Percentiles rank a stretch among this genome's conserved stretches.
phyloP scores from a whole-genome alignment of 2,329 filamentous ascomycete species.

The Mollisiaceae sp. region DNA sequence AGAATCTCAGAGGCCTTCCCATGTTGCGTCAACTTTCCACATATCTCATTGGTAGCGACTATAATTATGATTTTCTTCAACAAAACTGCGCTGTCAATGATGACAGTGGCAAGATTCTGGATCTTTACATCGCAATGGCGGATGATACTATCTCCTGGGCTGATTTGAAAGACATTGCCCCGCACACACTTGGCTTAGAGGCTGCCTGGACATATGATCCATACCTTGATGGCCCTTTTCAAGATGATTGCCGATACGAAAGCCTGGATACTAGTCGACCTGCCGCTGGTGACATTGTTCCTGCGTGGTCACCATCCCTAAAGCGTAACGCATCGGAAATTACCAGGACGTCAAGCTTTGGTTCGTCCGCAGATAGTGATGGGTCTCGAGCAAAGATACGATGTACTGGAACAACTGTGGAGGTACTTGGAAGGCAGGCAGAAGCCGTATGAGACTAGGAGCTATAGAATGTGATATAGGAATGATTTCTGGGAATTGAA shows the following conservation, averaged over 20 bases:
- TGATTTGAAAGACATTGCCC: conserved; percentile 51
- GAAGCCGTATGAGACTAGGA: conserved; percentile 34
- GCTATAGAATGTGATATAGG: conserved; percentile 7
- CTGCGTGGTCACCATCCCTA: conserved; percentile 41
- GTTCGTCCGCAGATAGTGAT: conserved; percentile 44
- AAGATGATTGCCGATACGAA: conserved; percentile 32
- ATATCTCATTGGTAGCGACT: conserved; percentile 48
- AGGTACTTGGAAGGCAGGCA: conserved; percentile 36
- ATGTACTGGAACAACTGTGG: conserved; percentile 33
- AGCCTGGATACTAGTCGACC: conserved; percentile 34
- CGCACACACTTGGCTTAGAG: conserved; percentile 59
- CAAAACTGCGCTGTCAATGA: conserved; percentile 62
- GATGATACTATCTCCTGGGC: conserved; percentile 60
- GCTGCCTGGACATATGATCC: conserved; percentile 58
- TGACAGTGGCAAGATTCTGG: conserved; percentile 59
- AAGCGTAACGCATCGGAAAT: conserved; percentile 61
- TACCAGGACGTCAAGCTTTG: conserved; percentile 53
- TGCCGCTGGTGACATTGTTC: conserved; percentile 53
- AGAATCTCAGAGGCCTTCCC: conserved; percentile 58
- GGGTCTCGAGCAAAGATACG: conserved; percentile 36
- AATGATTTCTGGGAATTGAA: conserved; percentile 10
- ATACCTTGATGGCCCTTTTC: conserved; percentile 51
- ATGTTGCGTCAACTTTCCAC: conserved; percentile 61
- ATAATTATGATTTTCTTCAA: conserved; percentile 57
- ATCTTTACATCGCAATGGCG: conserved; percentile 63